Base-by-base conservation (phyloP, 2,329 filamentous ascomycete species). In the Coniochaeta prunicola region DNA sequence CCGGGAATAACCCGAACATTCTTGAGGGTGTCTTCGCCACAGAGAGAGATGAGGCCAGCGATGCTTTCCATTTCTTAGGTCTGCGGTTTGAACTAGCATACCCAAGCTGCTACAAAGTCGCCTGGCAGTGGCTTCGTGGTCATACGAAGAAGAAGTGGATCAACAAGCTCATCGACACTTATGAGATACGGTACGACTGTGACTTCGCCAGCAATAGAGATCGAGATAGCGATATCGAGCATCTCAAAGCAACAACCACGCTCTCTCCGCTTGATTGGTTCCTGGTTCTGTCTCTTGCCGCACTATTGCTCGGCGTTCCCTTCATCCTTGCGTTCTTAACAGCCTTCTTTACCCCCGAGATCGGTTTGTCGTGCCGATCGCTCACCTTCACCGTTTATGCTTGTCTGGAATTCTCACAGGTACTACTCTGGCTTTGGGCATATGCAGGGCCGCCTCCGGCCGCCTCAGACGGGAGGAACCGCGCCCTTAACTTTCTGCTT, bases 1-100 rank as follows among this genome's bases (percentile, higher is more conserved):
- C 68, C 26, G 62, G 63, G 58, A 70, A 70, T 56, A 71, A 70
- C 53, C 68, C 69, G 1, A 59, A 48, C 21, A 50, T 55, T 19
- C 59, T 60, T 19, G 58, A 60, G 13, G 64, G 63, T 57, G 54
- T 59, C 8, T 57, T 63, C 21, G 48, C 56, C 26, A 50, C 57
- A 6, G 55, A 53, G 24, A 13, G 45, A 19, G 21, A 50, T 12
- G 21, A 26, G 45, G n/a, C 60, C 38, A 45, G 31, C 5, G 63
- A 64, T 28, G 58, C 59, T 33, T 57, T 61, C 38, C 61, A 33
- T 15, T 19, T 65, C 8, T 24, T 63, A 0, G 60, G 61, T 4
- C 36, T 68, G 8, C 59, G 57, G 6, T 67, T 64, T 26, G 65
- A 63, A 2, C 62, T 66, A 0, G 61, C 66, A 2, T 67, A 68